Conservation (phyloP, 371 early-diverging fungal species). For the Funneliformis caledonium region DNA sequence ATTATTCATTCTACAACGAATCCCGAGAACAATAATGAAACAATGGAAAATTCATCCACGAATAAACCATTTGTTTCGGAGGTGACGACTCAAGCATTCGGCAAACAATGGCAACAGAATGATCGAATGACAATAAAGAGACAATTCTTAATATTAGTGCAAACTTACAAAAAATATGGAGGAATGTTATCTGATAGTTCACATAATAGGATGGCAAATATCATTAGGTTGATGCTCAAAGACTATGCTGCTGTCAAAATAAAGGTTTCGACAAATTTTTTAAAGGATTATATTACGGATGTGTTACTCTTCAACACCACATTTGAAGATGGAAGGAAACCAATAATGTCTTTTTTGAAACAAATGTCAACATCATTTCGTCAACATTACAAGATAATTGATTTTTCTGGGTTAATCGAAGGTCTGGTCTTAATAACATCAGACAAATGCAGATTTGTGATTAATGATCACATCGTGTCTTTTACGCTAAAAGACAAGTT, state of each 20-base stretch:
- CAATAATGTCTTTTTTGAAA: slow-evolving; percentile 52
- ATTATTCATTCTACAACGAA: neutral
- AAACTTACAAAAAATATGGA: slow-evolving; percentile 54
- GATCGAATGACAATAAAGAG: slow-evolving; percentile 63
- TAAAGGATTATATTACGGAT: slow-evolving; percentile 57
- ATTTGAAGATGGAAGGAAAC: slow-evolving; percentile 50
- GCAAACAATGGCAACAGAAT: slow-evolving; percentile 74
- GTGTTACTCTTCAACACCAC: slow-evolving; percentile 41
- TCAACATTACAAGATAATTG: slow-evolving; percentile 57
- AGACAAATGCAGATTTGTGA: slow-evolving; percentile 52
- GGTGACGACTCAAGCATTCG: slow-evolving; percentile 47
- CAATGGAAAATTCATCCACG: neutral
- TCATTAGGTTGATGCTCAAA: slow-evolving; percentile 57
- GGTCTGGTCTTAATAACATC: slow-evolving; percentile 55
- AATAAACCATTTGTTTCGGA: slow-evolving; percentile 14
- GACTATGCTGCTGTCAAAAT: slow-evolving; percentile 57
- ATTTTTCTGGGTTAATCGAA: slow-evolving; percentile 58
- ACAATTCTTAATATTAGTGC: slow-evolving; percentile 61
- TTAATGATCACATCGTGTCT: slow-evolving; percentile 53
- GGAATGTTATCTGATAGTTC: slow-evolving; percentile 55
- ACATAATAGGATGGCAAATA: slow-evolving; percentile 60
- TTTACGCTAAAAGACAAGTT: slow-evolving; percentile 55
- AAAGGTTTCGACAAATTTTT: slow-evolving; percentile 58
- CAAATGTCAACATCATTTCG: slow-evolving; percentile 54
- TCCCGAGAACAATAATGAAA: neutral